These are phyloP conservation scores for Patellifolia procumbens DNA, from an alignment of 179 eudicot genomes.

Conservation along the genomic window DNA sequence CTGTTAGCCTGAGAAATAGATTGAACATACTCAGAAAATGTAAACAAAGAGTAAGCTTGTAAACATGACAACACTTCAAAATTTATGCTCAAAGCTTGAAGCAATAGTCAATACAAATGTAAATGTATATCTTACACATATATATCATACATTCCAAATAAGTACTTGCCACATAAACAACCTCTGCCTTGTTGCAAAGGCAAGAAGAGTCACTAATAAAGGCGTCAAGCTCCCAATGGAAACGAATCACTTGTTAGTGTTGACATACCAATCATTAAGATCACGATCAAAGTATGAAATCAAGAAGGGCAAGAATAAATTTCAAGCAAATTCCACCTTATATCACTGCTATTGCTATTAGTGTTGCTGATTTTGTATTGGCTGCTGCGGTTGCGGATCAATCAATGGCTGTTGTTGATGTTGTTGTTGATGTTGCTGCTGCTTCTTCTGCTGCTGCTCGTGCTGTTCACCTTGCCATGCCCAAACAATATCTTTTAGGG, in stretches of 20 bases:
- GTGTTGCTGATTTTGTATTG: constrained; percentile 14
- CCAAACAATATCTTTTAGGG: constrained; percentile 38
- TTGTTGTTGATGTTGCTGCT: constrained; percentile 18
- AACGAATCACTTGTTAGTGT: background rate
- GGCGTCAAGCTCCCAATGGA: background rate
- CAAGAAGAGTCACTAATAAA: background rate
- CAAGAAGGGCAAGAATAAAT: background rate
- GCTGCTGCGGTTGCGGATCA: constrained; percentile 24
- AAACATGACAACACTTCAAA: background rate
- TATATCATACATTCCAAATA: constrained; percentile 11
- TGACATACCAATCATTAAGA: background rate
- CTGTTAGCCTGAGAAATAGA: too few species aligned
- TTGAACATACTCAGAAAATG: too few species aligned
- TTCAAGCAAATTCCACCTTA: background rate
- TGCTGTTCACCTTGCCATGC: constrained; percentile 42
- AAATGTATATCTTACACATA: background rate
- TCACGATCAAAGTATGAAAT: background rate
- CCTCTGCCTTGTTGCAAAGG: constrained; percentile 5
- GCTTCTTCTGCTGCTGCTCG: constrained; percentile 12
- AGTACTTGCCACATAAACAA: constrained; percentile 15
- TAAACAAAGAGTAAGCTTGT: background rate
- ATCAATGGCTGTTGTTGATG: constrained; percentile 13
- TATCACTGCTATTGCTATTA: constrained; percentile 2
- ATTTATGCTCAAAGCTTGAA: background rate
- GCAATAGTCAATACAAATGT: background rate